Evolutionary conservation across 805 yeast species (phyloP).

Genomic region (Saccharomycopsis sp.): DNA sequence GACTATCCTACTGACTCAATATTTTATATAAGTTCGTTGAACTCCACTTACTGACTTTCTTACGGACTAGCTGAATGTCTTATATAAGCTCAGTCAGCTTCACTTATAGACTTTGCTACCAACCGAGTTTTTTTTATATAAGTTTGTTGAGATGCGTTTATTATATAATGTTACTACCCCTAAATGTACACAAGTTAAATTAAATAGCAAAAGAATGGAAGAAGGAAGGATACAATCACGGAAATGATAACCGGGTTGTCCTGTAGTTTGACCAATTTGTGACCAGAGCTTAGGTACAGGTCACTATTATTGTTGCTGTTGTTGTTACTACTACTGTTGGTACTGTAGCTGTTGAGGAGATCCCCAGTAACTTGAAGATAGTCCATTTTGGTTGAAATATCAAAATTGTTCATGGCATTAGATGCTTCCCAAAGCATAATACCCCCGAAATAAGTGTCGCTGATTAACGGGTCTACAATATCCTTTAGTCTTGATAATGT

Average conservation of each 20-base stretch:
- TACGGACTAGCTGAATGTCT: not conserved
- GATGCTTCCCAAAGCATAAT: slow-evolving; percentile 19
- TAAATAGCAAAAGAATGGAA: too few species aligned
- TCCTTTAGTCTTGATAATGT: slow-evolving; percentile 24
- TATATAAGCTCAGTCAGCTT: too few species aligned
- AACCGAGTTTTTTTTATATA: too few species aligned
- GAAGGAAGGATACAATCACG: not conserved
- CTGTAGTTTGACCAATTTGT: not conserved
- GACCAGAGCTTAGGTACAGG: not conserved
- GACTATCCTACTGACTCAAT: not conserved
- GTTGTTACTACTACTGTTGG: not conserved
- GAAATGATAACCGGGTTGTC: not conserved
- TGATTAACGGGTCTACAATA: slow-evolving; percentile 3
- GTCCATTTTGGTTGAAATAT: not conserved
- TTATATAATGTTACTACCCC: too few species aligned
- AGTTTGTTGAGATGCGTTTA: too few species aligned
- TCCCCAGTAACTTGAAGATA: not conserved
- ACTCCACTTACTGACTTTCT: not conserved
- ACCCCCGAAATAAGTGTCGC: slow-evolving; percentile 10
- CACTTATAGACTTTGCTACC: too few species aligned
- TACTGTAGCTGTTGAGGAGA: not conserved
- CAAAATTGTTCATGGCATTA: slow-evolving; percentile 6
- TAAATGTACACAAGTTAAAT: too few species aligned
- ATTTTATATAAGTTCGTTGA: not conserved
- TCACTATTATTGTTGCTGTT: too few species aligned